A percentile compares a stretch with the other conserved stretches of the same genome.
Evolutionary conservation across 306 rosid species (phyloP).

Genomic region (Lithocarpus polystachyus): DNA sequence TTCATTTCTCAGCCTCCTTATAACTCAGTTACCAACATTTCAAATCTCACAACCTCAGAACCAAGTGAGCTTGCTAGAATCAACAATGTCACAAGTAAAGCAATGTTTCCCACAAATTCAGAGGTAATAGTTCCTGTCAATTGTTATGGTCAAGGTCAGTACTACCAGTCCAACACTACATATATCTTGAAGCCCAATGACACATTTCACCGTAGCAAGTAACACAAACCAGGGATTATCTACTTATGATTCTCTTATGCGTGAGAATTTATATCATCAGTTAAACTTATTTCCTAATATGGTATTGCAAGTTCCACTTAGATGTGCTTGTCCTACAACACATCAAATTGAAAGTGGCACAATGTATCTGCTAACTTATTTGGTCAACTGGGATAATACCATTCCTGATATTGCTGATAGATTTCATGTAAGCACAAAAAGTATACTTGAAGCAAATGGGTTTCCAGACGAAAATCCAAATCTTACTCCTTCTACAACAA

Average conservation of each 20-base stretch:
- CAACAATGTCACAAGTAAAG: slow-evolving; percentile 27
- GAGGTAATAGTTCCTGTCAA: slow-evolving; percentile 58
- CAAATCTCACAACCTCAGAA: slow-evolving; percentile 53
- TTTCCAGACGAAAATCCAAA: slow-evolving; percentile 23
- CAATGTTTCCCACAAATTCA: slow-evolving; percentile 32
- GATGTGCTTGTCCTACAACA: slow-evolving; percentile 68
- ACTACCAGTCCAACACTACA: slow-evolving; percentile 44
- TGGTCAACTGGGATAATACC: slow-evolving; percentile 36
- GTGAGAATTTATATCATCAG: slow-evolving; percentile 33
- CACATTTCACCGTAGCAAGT: slow-evolving; percentile 31
- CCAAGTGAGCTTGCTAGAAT: slow-evolving; percentile 41
- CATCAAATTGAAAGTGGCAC: slow-evolving; percentile 39
- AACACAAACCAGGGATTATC: slow-evolving; percentile 49
- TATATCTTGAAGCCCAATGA: neutral
- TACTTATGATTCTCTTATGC: slow-evolving; percentile 53
- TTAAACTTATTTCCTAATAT: slow-evolving; percentile 25
- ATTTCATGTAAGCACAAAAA: slow-evolving; percentile 36
- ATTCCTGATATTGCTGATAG: slow-evolving; percentile 29
- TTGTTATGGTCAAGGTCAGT: slow-evolving; percentile 44
- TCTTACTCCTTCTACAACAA: slow-evolving; percentile 42
- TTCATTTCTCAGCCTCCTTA: slow-evolving; percentile 53
- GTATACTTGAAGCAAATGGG: slow-evolving; percentile 47
- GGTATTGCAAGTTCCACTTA: slow-evolving; percentile 54
- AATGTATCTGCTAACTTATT: slow-evolving; percentile 46
- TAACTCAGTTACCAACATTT: slow-evolving; percentile 34